Conservation (phyloP, 2,329 filamentous ascomycete species). For the Aspergillus nomiae region DNA sequence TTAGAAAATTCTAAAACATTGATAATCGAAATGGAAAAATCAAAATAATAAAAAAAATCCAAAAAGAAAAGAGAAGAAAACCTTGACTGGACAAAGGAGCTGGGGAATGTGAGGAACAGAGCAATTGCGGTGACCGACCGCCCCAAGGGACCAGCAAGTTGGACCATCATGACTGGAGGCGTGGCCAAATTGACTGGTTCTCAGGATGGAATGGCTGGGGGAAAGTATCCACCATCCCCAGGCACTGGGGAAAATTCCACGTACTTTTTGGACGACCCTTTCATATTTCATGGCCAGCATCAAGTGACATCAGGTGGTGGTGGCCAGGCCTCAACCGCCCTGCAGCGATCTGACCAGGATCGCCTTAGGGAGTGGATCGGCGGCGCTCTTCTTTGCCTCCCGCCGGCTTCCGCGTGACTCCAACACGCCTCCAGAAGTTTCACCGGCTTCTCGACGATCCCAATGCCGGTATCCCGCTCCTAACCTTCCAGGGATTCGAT, state of each 20-base stretch:
- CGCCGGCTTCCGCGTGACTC: constrained; percentile 17
- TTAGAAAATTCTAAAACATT: constrained; percentile 8
- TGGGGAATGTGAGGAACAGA: neutral
- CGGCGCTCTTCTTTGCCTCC: constrained; percentile 12
- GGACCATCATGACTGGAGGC: constrained; percentile 4
- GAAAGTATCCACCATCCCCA: neutral
- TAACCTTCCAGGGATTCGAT: neutral
- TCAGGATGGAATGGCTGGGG: neutral
- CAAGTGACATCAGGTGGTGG: constrained; percentile 20
- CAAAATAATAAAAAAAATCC: constrained; percentile 7
- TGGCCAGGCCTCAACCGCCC: constrained; percentile 23
- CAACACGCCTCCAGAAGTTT: neutral
- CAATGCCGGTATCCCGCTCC: neutral
- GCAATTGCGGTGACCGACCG: constrained; percentile 18
- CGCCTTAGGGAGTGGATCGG: constrained; percentile 5
- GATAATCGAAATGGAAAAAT: constrained; percentile 1
- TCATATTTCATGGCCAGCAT: neutral
- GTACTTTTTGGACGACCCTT: neutral
- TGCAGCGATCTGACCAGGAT: constrained; percentile 22
- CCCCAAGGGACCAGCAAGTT: neutral
- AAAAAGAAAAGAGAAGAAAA: constrained; percentile 4
- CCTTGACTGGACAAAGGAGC: constrained; percentile 3
- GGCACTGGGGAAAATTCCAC: neutral
- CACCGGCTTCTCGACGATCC: constrained; percentile 8
- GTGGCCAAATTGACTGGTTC: constrained; percentile 11